phyloP scores from a whole-genome alignment of 371 early-diverging fungal species.

The Apophysomyces elegans region DNA sequence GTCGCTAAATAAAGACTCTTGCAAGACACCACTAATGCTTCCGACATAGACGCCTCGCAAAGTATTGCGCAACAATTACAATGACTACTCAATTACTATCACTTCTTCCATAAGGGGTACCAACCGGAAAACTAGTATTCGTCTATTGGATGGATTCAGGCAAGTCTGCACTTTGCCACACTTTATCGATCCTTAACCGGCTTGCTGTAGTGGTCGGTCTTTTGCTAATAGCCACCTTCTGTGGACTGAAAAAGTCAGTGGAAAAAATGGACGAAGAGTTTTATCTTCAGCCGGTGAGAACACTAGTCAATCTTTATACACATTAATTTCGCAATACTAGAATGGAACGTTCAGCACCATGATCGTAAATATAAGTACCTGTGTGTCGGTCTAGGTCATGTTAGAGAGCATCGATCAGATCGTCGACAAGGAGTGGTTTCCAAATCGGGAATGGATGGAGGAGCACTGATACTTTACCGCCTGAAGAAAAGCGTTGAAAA shows the following conservation, averaged over 20 bases:
- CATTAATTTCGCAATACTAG: constrained; percentile 14
- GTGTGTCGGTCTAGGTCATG: constrained; percentile 43
- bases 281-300: constrained; percentile 28
- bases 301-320: neutral
- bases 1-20: neutral
- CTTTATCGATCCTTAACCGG: neutral
- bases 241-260: constrained; percentile 16
- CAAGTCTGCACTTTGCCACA: neutral
- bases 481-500: constrained; percentile 24
- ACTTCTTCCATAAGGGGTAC: constrained; percentile 15
- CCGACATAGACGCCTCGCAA: constrained; percentile 28
- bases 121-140: constrained; percentile 21
- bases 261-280: constrained; percentile 20
- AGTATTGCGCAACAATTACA: constrained; percentile 20
- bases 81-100: constrained; percentile 19
- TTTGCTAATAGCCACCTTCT: constrained; percentile 20
- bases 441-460: constrained; percentile 29
- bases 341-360: constrained; percentile 39
- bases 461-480: constrained; percentile 39
- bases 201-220: constrained; percentile 18
- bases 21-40: neutral
- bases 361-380: constrained; percentile 38
- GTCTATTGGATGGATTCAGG: constrained; percentile 23
- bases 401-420: constrained; percentile 18
- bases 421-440: constrained; percentile 2